Percentiles rank a stretch among this genome's conserved stretches.
Conservation (phyloP, 257 asterid genomes). For the Rauvolfia tetraphylla region DNA sequence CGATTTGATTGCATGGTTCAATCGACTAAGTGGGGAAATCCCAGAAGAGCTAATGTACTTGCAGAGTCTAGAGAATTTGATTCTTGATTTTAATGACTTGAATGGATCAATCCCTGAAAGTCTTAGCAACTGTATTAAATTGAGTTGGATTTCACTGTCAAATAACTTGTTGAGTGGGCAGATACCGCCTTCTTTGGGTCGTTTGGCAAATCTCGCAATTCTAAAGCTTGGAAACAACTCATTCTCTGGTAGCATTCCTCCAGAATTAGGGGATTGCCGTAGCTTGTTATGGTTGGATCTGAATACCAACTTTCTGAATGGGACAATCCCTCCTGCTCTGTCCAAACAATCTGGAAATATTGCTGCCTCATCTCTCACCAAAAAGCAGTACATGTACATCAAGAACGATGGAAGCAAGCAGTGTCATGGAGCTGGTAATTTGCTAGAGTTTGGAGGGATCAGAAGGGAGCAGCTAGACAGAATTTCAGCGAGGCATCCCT, state of each 20-base stretch:
- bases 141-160: constrained; percentile 93
- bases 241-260: constrained; percentile 65
- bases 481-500: constrained; percentile 69
- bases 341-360: constrained; percentile 86
- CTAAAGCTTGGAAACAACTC: constrained; percentile 83
- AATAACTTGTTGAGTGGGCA: constrained; percentile 63
- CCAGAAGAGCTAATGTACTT: constrained; percentile 67
- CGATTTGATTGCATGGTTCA: constrained; percentile 76
- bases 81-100: constrained; percentile 86
- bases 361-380: constrained; percentile 54
- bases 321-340: constrained; percentile 64
- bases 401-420: constrained; percentile 74
- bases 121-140: constrained; percentile 70
- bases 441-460: constrained; percentile 94
- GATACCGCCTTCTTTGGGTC: constrained; percentile 74
- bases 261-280: constrained; percentile 75
- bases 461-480: constrained; percentile 59
- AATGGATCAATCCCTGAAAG: constrained; percentile 66
- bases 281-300: constrained; percentile 95
- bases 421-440: constrained; percentile 92
- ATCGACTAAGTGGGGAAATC: constrained; percentile 78
- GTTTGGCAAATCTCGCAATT: constrained; percentile 61
- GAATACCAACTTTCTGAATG: constrained; percentile 62
- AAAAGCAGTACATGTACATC: constrained; percentile 62
- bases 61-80: constrained; percentile 65